These are phyloP conservation scores for Lactifluus echinatus DNA, from an alignment of 768 basidiomycete genomes.

Conservation along the genomic window DNA sequence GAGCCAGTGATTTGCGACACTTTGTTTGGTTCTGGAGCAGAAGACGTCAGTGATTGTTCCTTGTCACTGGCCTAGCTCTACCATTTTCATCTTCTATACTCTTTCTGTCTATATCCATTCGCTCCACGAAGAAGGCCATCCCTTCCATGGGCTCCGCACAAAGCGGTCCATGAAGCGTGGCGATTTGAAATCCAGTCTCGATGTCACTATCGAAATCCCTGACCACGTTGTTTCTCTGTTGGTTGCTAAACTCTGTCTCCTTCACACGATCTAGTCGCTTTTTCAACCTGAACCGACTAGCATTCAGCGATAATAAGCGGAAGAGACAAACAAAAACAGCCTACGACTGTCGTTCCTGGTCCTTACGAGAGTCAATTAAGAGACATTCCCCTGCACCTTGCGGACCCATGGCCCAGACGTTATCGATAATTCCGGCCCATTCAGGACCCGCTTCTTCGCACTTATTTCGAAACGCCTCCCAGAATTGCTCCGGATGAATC, in stretches of 20 bases:
- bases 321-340: conserved; percentile 18
- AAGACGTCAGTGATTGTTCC: conserved; percentile 7
- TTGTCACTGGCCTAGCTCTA: conserved; percentile 27
- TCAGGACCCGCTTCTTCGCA: conserved; percentile 64
- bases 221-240: conserved; percentile 19
- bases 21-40: conserved; percentile 57
- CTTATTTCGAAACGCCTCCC: conserved; percentile 55
- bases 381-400: conserved; percentile 80
- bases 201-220: conserved; percentile 75
- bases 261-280: conserved; percentile 37
- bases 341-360: conserved; percentile 47
- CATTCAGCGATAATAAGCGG: neutral
- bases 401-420: conserved; percentile 89
- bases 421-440: conserved; percentile 65
- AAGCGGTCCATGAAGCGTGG: conserved; percentile 87
- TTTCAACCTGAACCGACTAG: conserved; percentile 37
- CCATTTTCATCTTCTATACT: conserved; percentile 60
- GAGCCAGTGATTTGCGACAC: conserved; percentile 85
- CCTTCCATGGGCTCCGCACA: conserved; percentile 95
- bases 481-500: conserved; percentile 71
- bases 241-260: conserved; percentile 25
- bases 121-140: conserved; percentile 83
- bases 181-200: conserved; percentile 93
- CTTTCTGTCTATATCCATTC: conserved; percentile 51
- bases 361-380: conserved; percentile 63